Percentiles rank a stretch among this genome's conserved stretches.
Evolutionary conservation across 1,139 yeast species (phyloP).

Genomic region (Yamadazyma pseudoaaseri): DNA sequence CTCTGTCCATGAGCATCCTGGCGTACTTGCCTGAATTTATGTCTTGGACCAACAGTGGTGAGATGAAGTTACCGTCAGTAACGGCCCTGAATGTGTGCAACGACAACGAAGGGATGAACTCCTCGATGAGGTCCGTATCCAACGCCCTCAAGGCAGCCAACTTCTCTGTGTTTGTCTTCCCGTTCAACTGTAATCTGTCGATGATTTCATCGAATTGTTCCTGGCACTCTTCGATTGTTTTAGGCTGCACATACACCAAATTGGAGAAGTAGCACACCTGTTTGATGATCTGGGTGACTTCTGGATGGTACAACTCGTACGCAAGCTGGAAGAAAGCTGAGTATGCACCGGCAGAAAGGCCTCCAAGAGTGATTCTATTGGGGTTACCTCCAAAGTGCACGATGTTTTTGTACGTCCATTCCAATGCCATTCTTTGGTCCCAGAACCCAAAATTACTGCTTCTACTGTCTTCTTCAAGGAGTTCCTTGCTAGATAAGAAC

Average conservation of each 20-base stretch:
- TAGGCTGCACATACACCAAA: constrained; percentile 3
- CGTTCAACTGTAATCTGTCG: constrained; percentile 2
- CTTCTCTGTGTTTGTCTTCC: constrained; percentile 1
- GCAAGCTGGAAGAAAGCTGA: constrained; percentile 2
- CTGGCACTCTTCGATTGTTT: constrained; percentile 2
- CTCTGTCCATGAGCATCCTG: neutral
- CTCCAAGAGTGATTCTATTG: constrained; percentile 1
- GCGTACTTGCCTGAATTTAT: constrained; percentile 1
- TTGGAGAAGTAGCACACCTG: constrained; percentile 3
- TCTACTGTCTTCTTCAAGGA: constrained; percentile 1
- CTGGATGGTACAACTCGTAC: constrained; percentile 3
- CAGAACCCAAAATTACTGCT: constrained; percentile 2
- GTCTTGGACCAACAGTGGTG: neutral
- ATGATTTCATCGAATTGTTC: constrained; percentile 3
- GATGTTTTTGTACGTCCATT: constrained; percentile 2
- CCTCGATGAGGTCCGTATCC: constrained; percentile 1
- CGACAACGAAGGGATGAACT: constrained; percentile 1
- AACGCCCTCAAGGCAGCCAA: constrained; percentile 1
- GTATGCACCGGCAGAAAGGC: constrained; percentile 2
- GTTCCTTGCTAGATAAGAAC: constrained; percentile 2
- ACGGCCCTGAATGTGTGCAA: constrained; percentile 4
- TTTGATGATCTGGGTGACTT: constrained; percentile 2
- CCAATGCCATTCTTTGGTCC: constrained; percentile 3
- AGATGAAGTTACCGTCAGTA: constrained; percentile 1
- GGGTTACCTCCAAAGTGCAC: constrained; percentile 1